phyloP scores from a whole-genome alignment of 140 eudicot genomes.

The Ambrosia hybrid region DNA sequence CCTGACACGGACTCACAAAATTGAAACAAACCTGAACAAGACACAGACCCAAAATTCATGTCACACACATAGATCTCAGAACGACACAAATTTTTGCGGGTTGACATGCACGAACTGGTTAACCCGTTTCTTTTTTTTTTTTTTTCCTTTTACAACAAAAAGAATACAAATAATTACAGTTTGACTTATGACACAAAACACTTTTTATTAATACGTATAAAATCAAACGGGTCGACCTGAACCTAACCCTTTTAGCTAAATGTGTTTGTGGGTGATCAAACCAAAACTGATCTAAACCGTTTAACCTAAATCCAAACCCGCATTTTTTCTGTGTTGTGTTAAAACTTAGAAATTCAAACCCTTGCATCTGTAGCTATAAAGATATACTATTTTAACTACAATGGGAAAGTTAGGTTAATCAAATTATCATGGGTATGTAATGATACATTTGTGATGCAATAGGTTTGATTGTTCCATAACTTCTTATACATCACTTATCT shows the following conservation, averaged over 20 bases:
- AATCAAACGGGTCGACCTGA: background rate
- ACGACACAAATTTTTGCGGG: background rate
- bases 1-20: too few species aligned
- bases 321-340: too few species aligned
- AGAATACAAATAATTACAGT: background rate
- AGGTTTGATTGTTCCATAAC: too few species aligned
- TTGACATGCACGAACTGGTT: background rate
- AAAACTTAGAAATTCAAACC: too few species aligned
- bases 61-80: background rate
- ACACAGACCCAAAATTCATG: background rate
- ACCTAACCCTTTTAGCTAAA: background rate
- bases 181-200: background rate
- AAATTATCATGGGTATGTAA: too few species aligned
- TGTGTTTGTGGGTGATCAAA: background rate
- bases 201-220: background rate
- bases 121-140: too few species aligned
- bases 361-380: too few species aligned
- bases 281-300: background rate
- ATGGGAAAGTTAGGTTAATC: too few species aligned
- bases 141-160: background rate
- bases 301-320: background rate
- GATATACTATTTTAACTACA: too few species aligned
- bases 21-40: background rate
- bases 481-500: background rate
- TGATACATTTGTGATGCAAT: too few species aligned